Evolutionary conservation across 2,329 filamentous ascomycete species (phyloP).

Genomic region (Thermothelomyces thermophilus): DNA sequence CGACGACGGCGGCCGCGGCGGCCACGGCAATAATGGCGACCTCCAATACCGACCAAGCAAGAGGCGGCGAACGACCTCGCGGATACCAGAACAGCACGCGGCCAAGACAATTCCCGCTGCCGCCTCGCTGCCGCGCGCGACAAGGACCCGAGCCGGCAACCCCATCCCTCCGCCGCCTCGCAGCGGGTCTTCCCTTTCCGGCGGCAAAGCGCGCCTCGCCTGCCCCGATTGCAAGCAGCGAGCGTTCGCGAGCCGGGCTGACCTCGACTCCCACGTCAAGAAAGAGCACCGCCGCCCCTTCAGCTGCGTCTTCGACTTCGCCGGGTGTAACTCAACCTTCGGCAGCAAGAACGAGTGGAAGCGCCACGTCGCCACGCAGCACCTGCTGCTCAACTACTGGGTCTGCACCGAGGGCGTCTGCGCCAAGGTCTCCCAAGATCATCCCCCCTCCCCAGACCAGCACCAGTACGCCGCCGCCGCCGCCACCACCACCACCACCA

Average conservation of each 20-base stretch:
- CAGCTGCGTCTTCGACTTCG: slow-evolving; percentile 70
- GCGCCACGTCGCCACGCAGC: slow-evolving; percentile 74
- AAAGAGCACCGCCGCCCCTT: slow-evolving; percentile 56
- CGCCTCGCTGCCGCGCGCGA: neutral
- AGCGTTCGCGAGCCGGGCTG: slow-evolving; percentile 40
- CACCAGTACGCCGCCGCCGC: too few species aligned
- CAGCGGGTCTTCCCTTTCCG: neutral
- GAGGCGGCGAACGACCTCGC: slow-evolving; percentile 7
- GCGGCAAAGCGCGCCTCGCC: slow-evolving; percentile 16
- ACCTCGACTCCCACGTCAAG: slow-evolving; percentile 45
- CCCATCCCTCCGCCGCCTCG: neutral
- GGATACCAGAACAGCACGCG: neutral
- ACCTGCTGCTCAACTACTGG: slow-evolving; percentile 69
- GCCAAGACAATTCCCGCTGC: neutral
- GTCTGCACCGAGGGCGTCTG: slow-evolving; percentile 63
- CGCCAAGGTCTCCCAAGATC: slow-evolving; percentile 26
- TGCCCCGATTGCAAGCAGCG: slow-evolving; percentile 34
- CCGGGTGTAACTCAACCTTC: slow-evolving; percentile 68
- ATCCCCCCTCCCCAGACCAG: slow-evolving; percentile 19
- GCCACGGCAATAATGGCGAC: slow-evolving; percentile 14
- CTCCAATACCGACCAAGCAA: slow-evolving; percentile 19
- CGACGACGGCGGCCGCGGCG: neutral
- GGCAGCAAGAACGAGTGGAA: slow-evolving; percentile 93
- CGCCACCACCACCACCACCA: too few species aligned
- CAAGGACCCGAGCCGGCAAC: neutral